Percentiles rank a stretch among this genome's conserved stretches.
phyloP scores from a whole-genome alignment of 345 rosid genomes.

The Orychophragmus violaceus region DNA sequence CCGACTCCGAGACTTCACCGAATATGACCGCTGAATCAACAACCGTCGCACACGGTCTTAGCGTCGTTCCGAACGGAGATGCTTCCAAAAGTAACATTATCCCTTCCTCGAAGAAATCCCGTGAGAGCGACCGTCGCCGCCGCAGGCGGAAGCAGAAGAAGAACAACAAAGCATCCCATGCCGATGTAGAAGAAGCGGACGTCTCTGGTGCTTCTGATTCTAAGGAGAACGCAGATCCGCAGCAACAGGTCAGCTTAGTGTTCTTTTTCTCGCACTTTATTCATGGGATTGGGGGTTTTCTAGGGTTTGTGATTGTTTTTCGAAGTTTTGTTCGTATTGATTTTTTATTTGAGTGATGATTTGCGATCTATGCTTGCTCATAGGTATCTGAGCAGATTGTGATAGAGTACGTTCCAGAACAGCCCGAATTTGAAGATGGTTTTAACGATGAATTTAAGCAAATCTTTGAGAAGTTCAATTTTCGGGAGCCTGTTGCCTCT shows the following conservation, averaged over 20 bases:
- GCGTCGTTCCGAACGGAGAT: constrained; percentile 50
- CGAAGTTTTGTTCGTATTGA: neutral
- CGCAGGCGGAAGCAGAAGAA: constrained; percentile 99
- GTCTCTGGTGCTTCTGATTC: constrained; percentile 29
- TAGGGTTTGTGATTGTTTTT: constrained; percentile 21
- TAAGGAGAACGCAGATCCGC: constrained; percentile 50
- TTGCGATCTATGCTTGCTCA: neutral
- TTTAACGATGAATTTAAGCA: constrained; percentile 74
- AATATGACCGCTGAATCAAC: constrained; percentile 24
- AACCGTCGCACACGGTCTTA: constrained; percentile 37
- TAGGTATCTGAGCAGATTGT: constrained; percentile 63
- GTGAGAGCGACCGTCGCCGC: constrained; percentile 89
- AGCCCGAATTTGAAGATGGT: constrained; percentile 73
- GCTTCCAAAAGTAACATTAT: constrained; percentile 26
- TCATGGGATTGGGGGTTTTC: neutral
- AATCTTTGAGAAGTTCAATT: constrained; percentile 80
- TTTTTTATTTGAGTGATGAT: neutral
- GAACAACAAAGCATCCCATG: constrained; percentile 38
- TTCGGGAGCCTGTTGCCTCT: constrained; percentile 41
- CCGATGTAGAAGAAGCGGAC: constrained; percentile 32
- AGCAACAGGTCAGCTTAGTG: constrained; percentile 36
- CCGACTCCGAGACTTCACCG: neutral
- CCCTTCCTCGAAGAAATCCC: constrained; percentile 49
- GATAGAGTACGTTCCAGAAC: constrained; percentile 87
- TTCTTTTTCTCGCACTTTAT: neutral